These are phyloP conservation scores for Ophiostoma himal-ulmi DNA, from an alignment of 2,329 filamentous ascomycete species.

Conservation along the genomic window DNA sequence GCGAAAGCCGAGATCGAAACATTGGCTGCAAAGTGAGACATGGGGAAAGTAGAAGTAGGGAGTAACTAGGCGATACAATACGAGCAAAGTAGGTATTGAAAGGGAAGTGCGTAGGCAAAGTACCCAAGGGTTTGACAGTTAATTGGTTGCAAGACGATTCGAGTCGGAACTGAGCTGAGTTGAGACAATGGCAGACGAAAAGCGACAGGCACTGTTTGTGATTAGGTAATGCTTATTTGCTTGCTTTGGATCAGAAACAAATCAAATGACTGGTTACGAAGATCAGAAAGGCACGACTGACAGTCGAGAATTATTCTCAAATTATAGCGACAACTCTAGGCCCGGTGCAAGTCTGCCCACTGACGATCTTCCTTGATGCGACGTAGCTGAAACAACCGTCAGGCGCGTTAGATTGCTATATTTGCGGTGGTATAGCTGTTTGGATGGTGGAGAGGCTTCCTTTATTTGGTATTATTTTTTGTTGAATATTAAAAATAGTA, in stretches of 20 bases:
- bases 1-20: neutral
- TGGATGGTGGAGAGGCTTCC: too few species aligned
- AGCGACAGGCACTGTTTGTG: neutral
- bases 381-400: neutral
- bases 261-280: neutral
- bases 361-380: neutral
- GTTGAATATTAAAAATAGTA: too few species aligned
- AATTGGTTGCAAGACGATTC: neutral
- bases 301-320: neutral
- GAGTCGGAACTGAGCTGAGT: neutral
- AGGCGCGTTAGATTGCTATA: neutral
- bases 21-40: neutral
- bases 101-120: neutral
- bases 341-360: neutral
- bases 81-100: too few species aligned
- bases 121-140: neutral
- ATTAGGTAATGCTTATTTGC: neutral
- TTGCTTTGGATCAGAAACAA: neutral
- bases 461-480: too few species aligned
- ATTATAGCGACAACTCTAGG: neutral
- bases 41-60: neutral
- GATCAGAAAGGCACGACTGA: neutral
- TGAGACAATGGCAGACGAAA: neutral
- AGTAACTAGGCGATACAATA: neutral
- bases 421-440: too few species aligned